Conservation (phyloP, 1,284 basidiomycete genomes). For the Trametes hirsuta region DNA sequence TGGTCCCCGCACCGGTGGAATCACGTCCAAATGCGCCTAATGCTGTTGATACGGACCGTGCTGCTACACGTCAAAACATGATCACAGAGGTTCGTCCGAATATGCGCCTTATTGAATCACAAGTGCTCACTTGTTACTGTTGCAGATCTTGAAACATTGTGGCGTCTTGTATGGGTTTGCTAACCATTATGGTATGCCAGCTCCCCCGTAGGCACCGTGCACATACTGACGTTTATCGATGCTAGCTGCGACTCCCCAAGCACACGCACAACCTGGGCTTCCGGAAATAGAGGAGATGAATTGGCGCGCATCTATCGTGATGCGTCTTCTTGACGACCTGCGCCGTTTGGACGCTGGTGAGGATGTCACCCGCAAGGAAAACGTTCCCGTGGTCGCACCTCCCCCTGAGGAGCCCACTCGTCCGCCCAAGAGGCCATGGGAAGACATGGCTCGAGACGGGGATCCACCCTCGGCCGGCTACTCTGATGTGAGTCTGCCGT, state of each 20-base stretch:
- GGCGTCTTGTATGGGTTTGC: slow-evolving; percentile 63
- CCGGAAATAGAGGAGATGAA: slow-evolving; percentile 70
- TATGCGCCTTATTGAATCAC: neutral
- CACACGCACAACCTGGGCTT: slow-evolving; percentile 52
- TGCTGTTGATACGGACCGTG: slow-evolving; percentile 25
- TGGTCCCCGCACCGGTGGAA: slow-evolving; percentile 43
- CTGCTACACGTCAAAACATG: slow-evolving; percentile 25
- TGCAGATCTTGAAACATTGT: slow-evolving; percentile 65
- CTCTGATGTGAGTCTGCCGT: slow-evolving; percentile 33
- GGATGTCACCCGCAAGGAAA: slow-evolving; percentile 36
- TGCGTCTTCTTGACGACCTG: slow-evolving; percentile 67
- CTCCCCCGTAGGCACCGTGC: neutral
- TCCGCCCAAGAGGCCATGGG: slow-evolving; percentile 77
- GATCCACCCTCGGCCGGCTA: slow-evolving; percentile 23
- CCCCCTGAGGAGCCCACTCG: slow-evolving; percentile 43
- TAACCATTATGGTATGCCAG: slow-evolving; percentile 55
- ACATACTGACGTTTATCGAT: slow-evolving; percentile 36
- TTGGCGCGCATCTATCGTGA: slow-evolving; percentile 60
- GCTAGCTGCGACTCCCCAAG: slow-evolving; percentile 46
- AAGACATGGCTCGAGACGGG: slow-evolving; percentile 58
- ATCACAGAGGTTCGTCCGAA: slow-evolving; percentile 26
- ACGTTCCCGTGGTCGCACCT: slow-evolving; percentile 17
- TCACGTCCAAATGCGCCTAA: slow-evolving; percentile 25
- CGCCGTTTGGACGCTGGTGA: slow-evolving; percentile 41
- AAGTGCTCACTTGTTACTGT: neutral